Evolutionary conservation across 2,329 filamentous ascomycete genomes (phyloP).

Genomic region (Dendrostoma leiphaemia): DNA sequence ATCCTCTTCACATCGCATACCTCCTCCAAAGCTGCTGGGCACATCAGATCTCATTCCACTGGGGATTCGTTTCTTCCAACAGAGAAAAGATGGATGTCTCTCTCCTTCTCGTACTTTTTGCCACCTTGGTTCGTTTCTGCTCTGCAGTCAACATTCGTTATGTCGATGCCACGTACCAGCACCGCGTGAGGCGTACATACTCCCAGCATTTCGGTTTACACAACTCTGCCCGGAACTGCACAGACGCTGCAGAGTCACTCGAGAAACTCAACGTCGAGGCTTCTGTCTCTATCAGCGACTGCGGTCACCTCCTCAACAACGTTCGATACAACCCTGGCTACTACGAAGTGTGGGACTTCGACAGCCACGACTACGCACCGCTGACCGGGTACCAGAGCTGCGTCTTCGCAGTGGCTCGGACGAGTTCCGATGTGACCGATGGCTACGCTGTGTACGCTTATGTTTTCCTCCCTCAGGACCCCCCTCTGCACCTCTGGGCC

Average conservation of each 20-base stretch:
- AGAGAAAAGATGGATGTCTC: too few species aligned
- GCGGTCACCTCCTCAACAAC: background rate
- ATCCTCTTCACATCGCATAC: too few species aligned
- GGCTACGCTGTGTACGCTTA: slow-evolving; percentile 9
- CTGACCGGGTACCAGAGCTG: slow-evolving; percentile 10
- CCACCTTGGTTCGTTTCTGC: background rate
- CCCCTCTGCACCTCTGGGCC: too few species aligned
- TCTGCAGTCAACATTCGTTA: background rate
- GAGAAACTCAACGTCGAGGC: background rate
- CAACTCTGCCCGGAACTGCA: slow-evolving; percentile 11
- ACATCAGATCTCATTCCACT: too few species aligned
- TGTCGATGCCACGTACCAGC: background rate
- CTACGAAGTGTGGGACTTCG: slow-evolving; percentile 15
- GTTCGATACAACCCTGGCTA: slow-evolving; percentile 10
- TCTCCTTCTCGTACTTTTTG: too few species aligned
- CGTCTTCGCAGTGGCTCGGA: slow-evolving; percentile 2
- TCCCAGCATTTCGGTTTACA: slow-evolving; percentile 3
- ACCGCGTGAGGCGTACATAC: slow-evolving; percentile 7
- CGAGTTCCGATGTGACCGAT: background rate
- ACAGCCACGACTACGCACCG: background rate
- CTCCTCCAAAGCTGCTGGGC: too few species aligned
- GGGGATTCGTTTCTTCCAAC: too few species aligned
- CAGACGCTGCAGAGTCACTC: background rate
- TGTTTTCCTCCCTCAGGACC: background rate
- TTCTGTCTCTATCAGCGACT: background rate